These are phyloP conservation scores for Inosperma sp. DNA, from an alignment of 768 basidiomycete genomes.

Conservation along the genomic window DNA sequence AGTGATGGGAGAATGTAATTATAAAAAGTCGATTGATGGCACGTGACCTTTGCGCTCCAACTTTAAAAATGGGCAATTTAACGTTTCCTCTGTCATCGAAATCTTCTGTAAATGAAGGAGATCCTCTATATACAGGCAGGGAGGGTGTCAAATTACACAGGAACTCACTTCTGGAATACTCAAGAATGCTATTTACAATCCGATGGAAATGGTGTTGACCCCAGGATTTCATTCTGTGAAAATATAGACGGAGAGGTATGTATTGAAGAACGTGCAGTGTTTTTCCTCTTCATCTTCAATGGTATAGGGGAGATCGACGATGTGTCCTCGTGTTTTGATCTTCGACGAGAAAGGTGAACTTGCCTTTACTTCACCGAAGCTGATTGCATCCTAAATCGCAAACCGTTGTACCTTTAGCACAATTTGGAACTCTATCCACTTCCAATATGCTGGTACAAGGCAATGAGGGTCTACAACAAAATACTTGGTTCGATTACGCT, in stretches of 20 bases:
- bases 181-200: constrained; percentile 65
- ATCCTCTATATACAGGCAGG: constrained; percentile 79
- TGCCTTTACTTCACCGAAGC: not conserved
- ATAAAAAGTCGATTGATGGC: too few relatives aligned
- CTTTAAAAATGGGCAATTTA: too few relatives aligned
- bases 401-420: constrained; percentile 38
- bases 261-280: constrained; percentile 7
- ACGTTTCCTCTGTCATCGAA: constrained; percentile 3
- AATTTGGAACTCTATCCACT: constrained; percentile 58
- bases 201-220: constrained; percentile 41
- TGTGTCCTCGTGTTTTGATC: constrained; percentile 59
- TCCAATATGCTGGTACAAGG: constrained; percentile 34
- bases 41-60: too few relatives aligned
- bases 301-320: constrained; percentile 43
- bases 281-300: not conserved
- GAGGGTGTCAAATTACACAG: constrained; percentile 57
- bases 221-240: constrained; percentile 65
- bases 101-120: constrained; percentile 60
- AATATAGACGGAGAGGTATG: constrained; percentile 48
- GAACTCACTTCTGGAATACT: constrained; percentile 80
- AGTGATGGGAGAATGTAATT: too few relatives aligned
- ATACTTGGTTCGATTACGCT: not conserved
- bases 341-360: constrained; percentile 55
- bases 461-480: constrained; percentile 22
- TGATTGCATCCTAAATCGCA: not conserved